Evolutionary conservation across 768 basidiomycete genomes (phyloP).

Genomic region (Paxillus rubicundulus): DNA sequence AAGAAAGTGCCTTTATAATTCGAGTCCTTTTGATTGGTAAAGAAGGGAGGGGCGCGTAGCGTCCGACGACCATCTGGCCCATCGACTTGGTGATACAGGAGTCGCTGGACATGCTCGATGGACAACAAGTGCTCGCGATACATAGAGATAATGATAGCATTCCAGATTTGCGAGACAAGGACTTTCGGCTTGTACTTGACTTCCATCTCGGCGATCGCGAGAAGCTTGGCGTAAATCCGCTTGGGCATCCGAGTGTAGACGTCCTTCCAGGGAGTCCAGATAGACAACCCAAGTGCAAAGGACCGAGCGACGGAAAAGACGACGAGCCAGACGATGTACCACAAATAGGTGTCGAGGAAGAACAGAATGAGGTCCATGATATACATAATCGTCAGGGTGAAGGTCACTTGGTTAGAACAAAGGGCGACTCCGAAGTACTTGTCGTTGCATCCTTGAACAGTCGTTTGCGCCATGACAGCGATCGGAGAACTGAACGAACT

Average conservation of each 20-base stretch:
- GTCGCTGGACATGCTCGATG: slow-evolving; percentile 96
- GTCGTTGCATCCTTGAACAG: slow-evolving; percentile 88
- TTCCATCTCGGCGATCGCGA: slow-evolving; percentile 97
- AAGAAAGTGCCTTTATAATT: slow-evolving; percentile 83
- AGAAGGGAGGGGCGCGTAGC: slow-evolving; percentile 95
- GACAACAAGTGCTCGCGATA: slow-evolving; percentile 97
- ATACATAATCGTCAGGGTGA: slow-evolving; percentile 97
- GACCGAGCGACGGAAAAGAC: slow-evolving; percentile 89
- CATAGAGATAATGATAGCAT: slow-evolving; percentile 99
- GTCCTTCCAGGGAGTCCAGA: slow-evolving; percentile 99
- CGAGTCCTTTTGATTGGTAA: slow-evolving; percentile 83
- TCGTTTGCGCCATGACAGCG: slow-evolving; percentile 94
- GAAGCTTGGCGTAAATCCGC: slow-evolving; percentile 94
- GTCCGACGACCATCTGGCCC: slow-evolving; percentile 85
- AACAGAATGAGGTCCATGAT: slow-evolving; percentile 96
- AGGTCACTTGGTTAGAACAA: slow-evolving; percentile 90
- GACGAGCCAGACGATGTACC: slow-evolving; percentile 99
- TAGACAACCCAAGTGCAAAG: slow-evolving; percentile 89
- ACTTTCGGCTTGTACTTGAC: slow-evolving; percentile 99
- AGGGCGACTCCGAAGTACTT: slow-evolving; percentile 74
- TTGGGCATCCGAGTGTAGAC: slow-evolving; percentile 95
- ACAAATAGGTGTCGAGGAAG: slow-evolving; percentile 99
- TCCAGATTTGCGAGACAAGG: slow-evolving; percentile 98
- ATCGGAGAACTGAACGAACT: slow-evolving; percentile 96
- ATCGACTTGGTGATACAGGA: slow-evolving; percentile 96